Conservation (phyloP, 1,284 basidiomycete species). For the Ceratobasidium sp. region DNA sequence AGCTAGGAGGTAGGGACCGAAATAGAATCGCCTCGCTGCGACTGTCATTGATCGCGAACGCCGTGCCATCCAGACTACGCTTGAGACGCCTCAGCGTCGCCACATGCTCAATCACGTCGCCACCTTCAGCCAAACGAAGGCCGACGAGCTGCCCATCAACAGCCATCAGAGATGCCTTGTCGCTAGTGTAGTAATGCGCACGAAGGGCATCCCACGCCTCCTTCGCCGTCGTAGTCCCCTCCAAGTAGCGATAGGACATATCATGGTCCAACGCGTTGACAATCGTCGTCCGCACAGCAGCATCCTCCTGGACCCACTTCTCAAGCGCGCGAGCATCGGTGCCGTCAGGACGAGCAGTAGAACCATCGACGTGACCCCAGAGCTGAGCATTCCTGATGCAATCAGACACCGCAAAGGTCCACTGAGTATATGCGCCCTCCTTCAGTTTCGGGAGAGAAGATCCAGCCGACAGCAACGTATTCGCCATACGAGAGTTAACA, state of each 20-base stretch:
- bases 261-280: neutral
- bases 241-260: neutral
- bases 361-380: constrained; percentile 3
- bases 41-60: neutral
- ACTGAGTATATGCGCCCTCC: neutral
- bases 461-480: neutral
- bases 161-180: neutral
- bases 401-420: neutral
- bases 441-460: constrained; percentile 6
- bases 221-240: neutral
- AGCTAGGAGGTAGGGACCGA: neutral
- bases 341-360: neutral
- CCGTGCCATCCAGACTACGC: neutral
- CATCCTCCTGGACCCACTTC: neutral
- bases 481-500: neutral
- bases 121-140: neutral
- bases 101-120: constrained; percentile 14
- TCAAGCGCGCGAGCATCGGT: neutral
- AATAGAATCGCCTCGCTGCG: neutral
- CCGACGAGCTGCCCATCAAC: neutral
- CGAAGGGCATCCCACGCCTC: constrained; percentile 19
- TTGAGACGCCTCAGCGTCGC: neutral
- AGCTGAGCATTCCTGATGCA: neutral
- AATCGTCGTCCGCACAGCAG: neutral
- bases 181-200: neutral